Evolutionary conservation across 108 stramenopile genomes (phyloP), one percentile per base, ranked within the genome.

Genomic region (Discostella stelligeroides): DNA sequence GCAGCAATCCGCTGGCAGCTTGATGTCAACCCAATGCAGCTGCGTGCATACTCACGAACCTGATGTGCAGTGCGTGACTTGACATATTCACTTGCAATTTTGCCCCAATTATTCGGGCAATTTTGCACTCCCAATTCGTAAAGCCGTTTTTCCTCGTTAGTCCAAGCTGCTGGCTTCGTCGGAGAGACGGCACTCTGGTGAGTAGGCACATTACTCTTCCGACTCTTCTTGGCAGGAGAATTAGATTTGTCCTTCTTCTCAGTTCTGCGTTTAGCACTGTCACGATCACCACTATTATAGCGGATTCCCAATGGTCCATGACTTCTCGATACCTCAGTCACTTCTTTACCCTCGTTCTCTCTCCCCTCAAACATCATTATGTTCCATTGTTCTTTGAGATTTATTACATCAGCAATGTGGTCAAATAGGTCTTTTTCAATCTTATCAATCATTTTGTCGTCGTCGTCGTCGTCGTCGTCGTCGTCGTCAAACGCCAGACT

Each of bases 11-110:
- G 34, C 34, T 34, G 34, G 5, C 6, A 5, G 6, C 34, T 34
- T 34, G 34, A 6, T 34, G 34, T 5, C 34, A 34, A 34, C 6
- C 34, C 34, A 34, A 34, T 34, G 6, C 34, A 45, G n/a, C 43
- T 4, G 12, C 43, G 43, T 45, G 43, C 43, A 45, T 45, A 45
- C 43, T 45, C 15, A 45, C 43, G 43, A 45, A 45, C n/a, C 43
- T 45, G 43, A 45, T 45, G 43, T 2, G 43, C 43, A 45, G 15
- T 45, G 2, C 43, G 13, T n/a, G 43, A 45, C 12, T 45, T 45
- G 43, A 45, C 43, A 45, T 45, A 45, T 45, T 45, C 43, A 2
- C n/a, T 45, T 17, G 43, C 43, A 45, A 45, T 45, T 4, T 10
- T 1, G 7, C 43, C 43, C 43, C 43, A 45, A n/a, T 45, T 45